Evolutionary conservation across 2,329 filamentous ascomycete species (phyloP), one percentile per base, ranked within the genome.

Genomic region (Hypoxylon sp.): DNA sequence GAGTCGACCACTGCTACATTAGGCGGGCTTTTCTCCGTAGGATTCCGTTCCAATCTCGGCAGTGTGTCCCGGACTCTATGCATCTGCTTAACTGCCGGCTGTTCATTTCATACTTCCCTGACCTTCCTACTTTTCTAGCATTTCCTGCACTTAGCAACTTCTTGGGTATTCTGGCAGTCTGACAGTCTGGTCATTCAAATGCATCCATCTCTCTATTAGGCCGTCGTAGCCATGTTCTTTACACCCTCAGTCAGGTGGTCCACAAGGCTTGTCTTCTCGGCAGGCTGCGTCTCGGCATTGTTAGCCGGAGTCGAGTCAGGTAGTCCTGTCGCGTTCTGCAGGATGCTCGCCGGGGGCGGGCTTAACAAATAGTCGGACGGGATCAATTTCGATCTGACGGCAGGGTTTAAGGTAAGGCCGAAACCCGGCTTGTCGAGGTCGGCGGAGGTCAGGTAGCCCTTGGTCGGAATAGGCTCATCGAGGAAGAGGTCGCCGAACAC

Each of bases 401-500:
- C 88, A 0, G 93, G 93, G 80, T 96, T 97, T 63, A 98, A 81
- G 65, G 94, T 94, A 55, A 98, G 85, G 3, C 94, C 94, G 76
- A 98, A 98, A 0, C 94, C 94, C 3, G 94, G 94, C 84, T 92
- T 94, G 79, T 98, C 93, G 62, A 98, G 85, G 62, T 93, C 89
- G 17, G 89, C 88, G 3, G 93, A 87, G 68, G 93, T 92, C 54
- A 98, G 85, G 80, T 89, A 97, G 0, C 94, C 94, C 74, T 93
- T 91, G 11, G 85, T 88, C 1, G 94, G 94, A 67, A 98, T 95
- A 4, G 94, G 94, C 83, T 98, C 94, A 79, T 97, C 94, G 37
- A 92, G 76, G 81, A 97, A 98, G 56, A 98, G 84, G 74, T 97
- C 92, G 37, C 94, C 94, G 80, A 98, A 98, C 6, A 98, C 94